These are phyloP conservation scores for Logfia minima DNA, from an alignment of 129 eudicot species.

Conservation along the genomic window DNA sequence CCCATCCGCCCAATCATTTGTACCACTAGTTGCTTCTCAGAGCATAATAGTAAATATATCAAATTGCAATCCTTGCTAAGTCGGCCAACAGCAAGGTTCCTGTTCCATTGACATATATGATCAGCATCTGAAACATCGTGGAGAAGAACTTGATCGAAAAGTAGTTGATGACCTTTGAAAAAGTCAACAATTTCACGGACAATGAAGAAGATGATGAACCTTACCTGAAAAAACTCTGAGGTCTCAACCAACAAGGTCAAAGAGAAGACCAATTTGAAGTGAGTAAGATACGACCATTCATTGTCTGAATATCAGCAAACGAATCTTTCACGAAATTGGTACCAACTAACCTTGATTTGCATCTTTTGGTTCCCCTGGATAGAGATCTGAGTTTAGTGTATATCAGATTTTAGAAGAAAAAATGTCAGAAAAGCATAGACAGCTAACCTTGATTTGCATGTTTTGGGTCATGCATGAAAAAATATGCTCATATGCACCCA, in stretches of 20 bases:
- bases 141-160: constrained; percentile 70
- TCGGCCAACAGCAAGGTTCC: constrained; percentile 75
- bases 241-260: too few species aligned
- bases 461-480: constrained; percentile 68
- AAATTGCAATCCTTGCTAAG: constrained; percentile 72
- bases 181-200: constrained; percentile 84
- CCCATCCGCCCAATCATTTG: too few species aligned
- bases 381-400: neutral
- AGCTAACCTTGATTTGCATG: constrained; percentile 68
- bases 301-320: too few species aligned
- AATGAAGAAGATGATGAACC: constrained; percentile 1
- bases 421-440: neutral
- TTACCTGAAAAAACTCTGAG: too few species aligned
- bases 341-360: too few species aligned
- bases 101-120: constrained; percentile 40
- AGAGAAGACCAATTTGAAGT: too few species aligned
- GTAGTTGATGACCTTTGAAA: constrained; percentile 66
- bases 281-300: too few species aligned
- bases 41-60: constrained; percentile 33
- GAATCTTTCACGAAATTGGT: too few species aligned
- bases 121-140: too few species aligned
- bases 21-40: too few species aligned
- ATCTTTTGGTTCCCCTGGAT: too few species aligned
- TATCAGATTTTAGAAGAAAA: neutral
- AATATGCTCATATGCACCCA: constrained; percentile 85